A percentile compares a stretch with the other conserved stretches of the same genome.
Evolutionary conservation across 2,329 filamentous ascomycete species (phyloP).

Genomic region (Chaetothyriales sp.): DNA sequence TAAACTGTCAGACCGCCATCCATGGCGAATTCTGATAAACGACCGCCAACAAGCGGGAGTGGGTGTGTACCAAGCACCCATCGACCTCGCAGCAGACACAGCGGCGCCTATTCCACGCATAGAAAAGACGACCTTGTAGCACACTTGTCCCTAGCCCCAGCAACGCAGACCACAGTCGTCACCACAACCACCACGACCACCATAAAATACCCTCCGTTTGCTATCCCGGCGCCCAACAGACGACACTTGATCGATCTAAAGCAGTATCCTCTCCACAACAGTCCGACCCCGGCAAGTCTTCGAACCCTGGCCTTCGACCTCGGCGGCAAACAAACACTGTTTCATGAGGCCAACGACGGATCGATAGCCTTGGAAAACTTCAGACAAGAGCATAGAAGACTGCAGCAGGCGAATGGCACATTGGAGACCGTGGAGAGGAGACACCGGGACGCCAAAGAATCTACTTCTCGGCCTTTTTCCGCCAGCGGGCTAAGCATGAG

Average conservation of each 20-base stretch:
- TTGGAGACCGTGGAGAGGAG: conserved; percentile 10
- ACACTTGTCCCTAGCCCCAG: conserved; percentile 48
- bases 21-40: background rate
- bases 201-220: conserved; percentile 66
- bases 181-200: conserved; percentile 88
- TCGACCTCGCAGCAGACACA: conserved; percentile 6
- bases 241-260: conserved; percentile 67
- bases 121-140: conserved; percentile 34
- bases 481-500: background rate
- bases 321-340: conserved; percentile 46
- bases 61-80: background rate
- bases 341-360: conserved; percentile 49
- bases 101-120: conserved; percentile 12
- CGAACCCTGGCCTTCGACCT: conserved; percentile 63
- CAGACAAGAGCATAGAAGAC: conserved; percentile 12
- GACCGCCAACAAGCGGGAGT: background rate
- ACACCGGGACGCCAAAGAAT: conserved; percentile 4
- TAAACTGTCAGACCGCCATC: background rate
- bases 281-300: conserved; percentile 67
- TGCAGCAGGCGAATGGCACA: conserved; percentile 11
- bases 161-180: conserved; percentile 54
- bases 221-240: conserved; percentile 59
- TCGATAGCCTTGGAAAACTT: conserved; percentile 35
- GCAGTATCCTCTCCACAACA: conserved; percentile 74
- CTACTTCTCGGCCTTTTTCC: background rate